Evolutionary conservation across 805 yeast species (phyloP), one percentile per base, ranked within the genome.

Genomic region (Sungouiella thailandica): DNA sequence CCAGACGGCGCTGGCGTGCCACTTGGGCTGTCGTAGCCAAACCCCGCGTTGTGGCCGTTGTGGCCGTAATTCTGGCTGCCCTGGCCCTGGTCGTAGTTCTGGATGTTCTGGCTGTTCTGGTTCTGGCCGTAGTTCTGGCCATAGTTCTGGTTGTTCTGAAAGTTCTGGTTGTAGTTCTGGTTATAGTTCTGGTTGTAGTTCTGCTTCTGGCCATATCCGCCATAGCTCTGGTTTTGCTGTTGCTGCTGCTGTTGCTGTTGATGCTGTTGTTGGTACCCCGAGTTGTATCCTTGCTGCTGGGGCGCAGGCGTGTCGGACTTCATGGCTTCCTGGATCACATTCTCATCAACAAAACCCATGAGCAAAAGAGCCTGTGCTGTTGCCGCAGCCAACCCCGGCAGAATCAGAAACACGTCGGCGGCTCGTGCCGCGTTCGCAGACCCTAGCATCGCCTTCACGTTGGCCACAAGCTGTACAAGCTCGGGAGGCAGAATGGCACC

Each of bases 311-410:
- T 34, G 2, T 53, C 57, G 2, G 62, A 41, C 23, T 58, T 60
- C 61, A 67, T 54, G 4, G 84, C 75, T 40, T 77, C 74, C 23
- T 69, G 68, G n/a, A 83, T 76, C n/a, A 80, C 82, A 28, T 75
- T 78, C 24, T 70, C 66, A 52, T 82, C 84, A 15, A 83, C 75
- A 27, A 83, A 68, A 1, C 93, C 94, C 89, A 83, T 83, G 30
- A 82, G 65, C 13, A 83, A 58, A 41, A 83, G 62, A 2, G 88
- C 83, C 52, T 83, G 93, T 0, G 89, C 77, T 1, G 85, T 79
- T 1, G 84, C 71, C 2, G 76, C 61, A 3, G 88, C 81, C 26
- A 83, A 59, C 30, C 76, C 58, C 12, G 79, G 78, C 43, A 76
- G 60, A 46, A 73, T 60, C 35, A 64, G 66, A 46, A 77, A 64